Evolutionary conservation across 805 yeast species (phyloP), one percentile per base, ranked within the genome.

Genomic region (Lachancea kluyveri): DNA sequence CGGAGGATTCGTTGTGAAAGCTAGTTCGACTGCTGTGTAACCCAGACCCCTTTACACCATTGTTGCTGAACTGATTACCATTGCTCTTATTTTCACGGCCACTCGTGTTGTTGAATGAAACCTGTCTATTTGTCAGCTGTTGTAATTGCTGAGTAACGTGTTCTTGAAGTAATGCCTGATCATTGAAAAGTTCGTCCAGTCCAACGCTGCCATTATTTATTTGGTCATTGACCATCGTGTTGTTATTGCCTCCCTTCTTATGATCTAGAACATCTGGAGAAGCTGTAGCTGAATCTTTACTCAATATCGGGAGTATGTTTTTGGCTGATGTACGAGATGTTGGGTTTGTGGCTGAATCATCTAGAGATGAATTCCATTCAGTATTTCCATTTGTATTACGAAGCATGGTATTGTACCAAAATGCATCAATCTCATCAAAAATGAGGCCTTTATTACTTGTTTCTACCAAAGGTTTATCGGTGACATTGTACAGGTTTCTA

Each of bases 341-440:
- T 12, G 16, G 9, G 13, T 16, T 25, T 4, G 8, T 14, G 4
- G n/a, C 15, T 25, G 8, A 13, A 5, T 27, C 24, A 6, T 19
- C 15, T 14, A 19, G 15, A 11, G 31, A 24, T 11, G 16, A 20
- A 14, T 29, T 14, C 26, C 28, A 16, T 4, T 26, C 19, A 8
- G 30, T 16, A 17, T 33, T 29, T 14, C 19, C 6, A 15, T 37
- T 37, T 13, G 28, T 31, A 12, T 30, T 29, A 8, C 31, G 31
- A 8, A 33, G 27, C 9, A 28, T 20, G 6, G 31, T 27, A 9
- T 26, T 37, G 9, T 30, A 33, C 45, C 45, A 41, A 21, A 33
- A 29, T 7, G 35, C 24, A 16, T 37, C 37, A n/a, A 33, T 27
- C 20, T 42, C 46, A 15, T 43, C 43, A n/a, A n/a, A n/a, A n/a